phyloP scores from a whole-genome alignment of 305 asterid genomes.

The Petunia hybrid region DNA sequence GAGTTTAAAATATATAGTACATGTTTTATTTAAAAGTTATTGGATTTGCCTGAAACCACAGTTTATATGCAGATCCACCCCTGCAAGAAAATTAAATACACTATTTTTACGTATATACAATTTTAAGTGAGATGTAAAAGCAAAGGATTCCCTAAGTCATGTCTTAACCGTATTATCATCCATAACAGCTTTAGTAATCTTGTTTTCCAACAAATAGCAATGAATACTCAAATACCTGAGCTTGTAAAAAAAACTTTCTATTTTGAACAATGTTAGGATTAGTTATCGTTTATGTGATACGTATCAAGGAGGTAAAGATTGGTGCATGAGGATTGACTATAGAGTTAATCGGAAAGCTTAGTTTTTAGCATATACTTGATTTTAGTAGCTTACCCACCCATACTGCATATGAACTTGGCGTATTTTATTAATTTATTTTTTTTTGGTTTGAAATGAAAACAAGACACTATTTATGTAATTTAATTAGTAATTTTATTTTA shows the following conservation, averaged over 20 bases:
- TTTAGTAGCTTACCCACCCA: conserved; percentile 33
- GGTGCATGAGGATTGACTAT: conserved; percentile 30
- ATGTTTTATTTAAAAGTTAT: neutral
- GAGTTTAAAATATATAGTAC: neutral
- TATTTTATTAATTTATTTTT: neutral
- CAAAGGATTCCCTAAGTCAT: conserved; percentile 43
- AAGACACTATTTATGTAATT: neutral
- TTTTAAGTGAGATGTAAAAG: conserved; percentile 46
- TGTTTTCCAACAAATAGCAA: neutral
- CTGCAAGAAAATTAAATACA: neutral
- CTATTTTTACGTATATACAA: conserved; percentile 24
- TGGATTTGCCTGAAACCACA: neutral
- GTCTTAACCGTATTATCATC: conserved; percentile 31
- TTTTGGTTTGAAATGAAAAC: neutral
- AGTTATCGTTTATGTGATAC: conserved; percentile 3
- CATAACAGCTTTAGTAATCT: conserved; percentile 27
- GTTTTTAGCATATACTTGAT: conserved; percentile 7
- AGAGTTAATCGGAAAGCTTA: conserved; percentile 25
- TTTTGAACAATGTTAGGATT: neutral
- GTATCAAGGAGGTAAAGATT: conserved; percentile 2
- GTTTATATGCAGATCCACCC: neutral
- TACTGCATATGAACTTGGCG: conserved; percentile 8
- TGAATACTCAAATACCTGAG: neutral
- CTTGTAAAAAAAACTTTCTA: neutral
- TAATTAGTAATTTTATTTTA: neutral